These are phyloP conservation scores for Lipomyces kockii DNA, from an alignment of 805 yeast genomes.

Conservation along the genomic window DNA sequence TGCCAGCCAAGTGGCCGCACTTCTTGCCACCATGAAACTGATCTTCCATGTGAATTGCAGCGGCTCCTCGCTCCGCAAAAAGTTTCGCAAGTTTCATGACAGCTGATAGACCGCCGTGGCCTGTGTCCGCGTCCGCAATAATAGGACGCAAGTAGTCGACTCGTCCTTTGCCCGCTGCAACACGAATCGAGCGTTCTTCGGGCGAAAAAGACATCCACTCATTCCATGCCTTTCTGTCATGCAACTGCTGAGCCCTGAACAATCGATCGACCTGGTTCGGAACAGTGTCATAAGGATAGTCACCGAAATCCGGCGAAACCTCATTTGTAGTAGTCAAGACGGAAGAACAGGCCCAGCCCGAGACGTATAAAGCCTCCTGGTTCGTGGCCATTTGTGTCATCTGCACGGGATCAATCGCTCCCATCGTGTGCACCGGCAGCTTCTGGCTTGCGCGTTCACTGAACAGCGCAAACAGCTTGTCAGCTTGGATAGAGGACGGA, in stretches of 20 bases:
- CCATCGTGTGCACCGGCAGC: constrained; percentile 61
- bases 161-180: constrained; percentile 39
- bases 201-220: constrained; percentile 46
- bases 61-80: constrained; percentile 70
- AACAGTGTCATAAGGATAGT: constrained; percentile 70
- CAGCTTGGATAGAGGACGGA: constrained; percentile 60
- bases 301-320: constrained; percentile 69
- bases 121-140: constrained; percentile 70
- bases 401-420: constrained; percentile 66
- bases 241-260: constrained; percentile 62
- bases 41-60: constrained; percentile 68
- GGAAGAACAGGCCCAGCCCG: constrained; percentile 67
- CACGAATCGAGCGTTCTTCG: constrained; percentile 40
- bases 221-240: constrained; percentile 57
- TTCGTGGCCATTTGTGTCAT: constrained; percentile 60
- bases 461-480: constrained; percentile 55
- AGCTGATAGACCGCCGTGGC: constrained; percentile 65
- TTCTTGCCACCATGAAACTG: constrained; percentile 69
- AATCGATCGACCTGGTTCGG: constrained; percentile 68
- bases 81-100: constrained; percentile 68
- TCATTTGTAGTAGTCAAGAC: constrained; percentile 64
- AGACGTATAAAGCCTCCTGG: constrained; percentile 59
- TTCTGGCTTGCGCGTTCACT: constrained; percentile 49
- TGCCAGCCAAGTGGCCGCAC: constrained; percentile 68
- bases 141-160: constrained; percentile 64